Conservation (phyloP, 768 basidiomycete species). For the Amanita fuliginea region DNA sequence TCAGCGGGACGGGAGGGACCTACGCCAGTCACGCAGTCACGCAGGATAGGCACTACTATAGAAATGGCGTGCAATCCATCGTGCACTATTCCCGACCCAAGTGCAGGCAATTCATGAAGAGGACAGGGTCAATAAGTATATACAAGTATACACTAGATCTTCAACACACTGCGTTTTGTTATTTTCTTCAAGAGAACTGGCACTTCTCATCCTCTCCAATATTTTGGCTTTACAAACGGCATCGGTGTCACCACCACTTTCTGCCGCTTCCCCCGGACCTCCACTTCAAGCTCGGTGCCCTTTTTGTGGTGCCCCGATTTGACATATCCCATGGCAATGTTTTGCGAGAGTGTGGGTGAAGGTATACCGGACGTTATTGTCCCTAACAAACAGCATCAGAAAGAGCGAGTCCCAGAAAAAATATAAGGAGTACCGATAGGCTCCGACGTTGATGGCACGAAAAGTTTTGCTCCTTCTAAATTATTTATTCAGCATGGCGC, state of each 20-base stretch:
- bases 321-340: slow-evolving; percentile 96
- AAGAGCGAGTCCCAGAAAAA: slow-evolving; percentile 4
- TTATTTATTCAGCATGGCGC: background rate
- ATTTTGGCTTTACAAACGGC: slow-evolving; percentile 82
- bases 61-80: no score
- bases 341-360: slow-evolving; percentile 78
- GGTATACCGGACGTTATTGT: slow-evolving; percentile 91
- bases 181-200: no score
- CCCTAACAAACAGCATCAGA: slow-evolving; percentile 27
- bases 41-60: no score
- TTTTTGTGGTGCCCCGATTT: slow-evolving; percentile 78
- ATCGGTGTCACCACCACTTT: slow-evolving; percentile 67
- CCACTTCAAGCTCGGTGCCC: slow-evolving; percentile 74
- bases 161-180: no score
- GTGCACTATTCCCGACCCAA: no score
- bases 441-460: slow-evolving; percentile 40
- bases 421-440: slow-evolving; percentile 40
- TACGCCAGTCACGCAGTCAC: no score
- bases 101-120: no score
- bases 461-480: slow-evolving; percentile 77
- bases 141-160: no score
- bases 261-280: slow-evolving; percentile 73
- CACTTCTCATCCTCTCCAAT: slow-evolving; percentile 34
- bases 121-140: no score
- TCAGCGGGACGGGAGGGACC: no score